Base-by-base conservation (phyloP, 2,329 filamentous ascomycete genomes). In the Tricladium varicosporioides region DNA sequence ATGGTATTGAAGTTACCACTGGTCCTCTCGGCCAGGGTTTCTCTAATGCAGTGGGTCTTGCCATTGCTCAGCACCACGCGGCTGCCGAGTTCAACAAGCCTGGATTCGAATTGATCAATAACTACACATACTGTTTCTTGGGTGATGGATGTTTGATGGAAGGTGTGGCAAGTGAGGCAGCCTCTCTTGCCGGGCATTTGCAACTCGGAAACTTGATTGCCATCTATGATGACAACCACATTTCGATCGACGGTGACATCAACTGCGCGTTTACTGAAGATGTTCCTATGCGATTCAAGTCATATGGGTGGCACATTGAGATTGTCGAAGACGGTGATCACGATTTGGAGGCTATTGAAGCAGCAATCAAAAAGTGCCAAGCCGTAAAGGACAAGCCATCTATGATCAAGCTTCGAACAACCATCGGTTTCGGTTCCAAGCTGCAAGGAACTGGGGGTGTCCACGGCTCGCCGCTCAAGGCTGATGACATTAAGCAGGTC, bases 131-230 rank as follows among this genome's bases (percentile, higher is more conserved):
- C 80, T 80, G 76, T 77, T 96, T 97, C 85, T 90, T 99, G 73
- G 94, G 94, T 74, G 94, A 99, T 82, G 94, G 94, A 67, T 99
- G 94, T 79, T 85, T 95, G 78, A 95, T 96, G 92, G 94, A 99
- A 83, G 94, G 94, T 83, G 84, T 99, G 80, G 91, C 94, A 66
- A 85, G 85, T 72, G 94, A 99, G 82, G 93, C 94, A 70, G 91
- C 83, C 68, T 96, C 92, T 60, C 83, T 92, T 67, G 94, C 94
- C 67, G 94, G 94, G 72, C 94, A 99, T 81, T 84, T 97, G 76
- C 89, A 97, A 84, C 86, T 99, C 65, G 94, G 93, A 74, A 99
- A 97, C 84, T 82, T 99, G 72, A 97, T 97, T 77, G 86, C 85
- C 76, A 84, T 99, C 78, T 99, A 93, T 77, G 94, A 99, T 73